These are phyloP conservation scores for Trichoderma asperelloides DNA, from an alignment of 495 filamentous ascomycete genomes.

Conservation along the genomic window DNA sequence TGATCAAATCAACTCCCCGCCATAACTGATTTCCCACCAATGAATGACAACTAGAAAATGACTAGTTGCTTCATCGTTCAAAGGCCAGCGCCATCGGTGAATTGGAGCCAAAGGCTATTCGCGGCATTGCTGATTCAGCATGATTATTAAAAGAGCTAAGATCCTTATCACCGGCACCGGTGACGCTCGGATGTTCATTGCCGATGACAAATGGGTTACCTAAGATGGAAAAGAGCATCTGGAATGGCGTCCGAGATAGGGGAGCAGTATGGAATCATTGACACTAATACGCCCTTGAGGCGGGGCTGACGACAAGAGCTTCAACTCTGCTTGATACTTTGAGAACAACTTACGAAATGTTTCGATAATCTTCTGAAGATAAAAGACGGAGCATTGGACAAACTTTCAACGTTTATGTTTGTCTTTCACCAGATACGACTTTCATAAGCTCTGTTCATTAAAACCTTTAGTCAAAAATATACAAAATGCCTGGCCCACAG, in stretches of 20 bases:
- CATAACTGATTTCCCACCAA: background rate
- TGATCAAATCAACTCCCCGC: background rate
- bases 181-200: background rate
- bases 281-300: background rate
- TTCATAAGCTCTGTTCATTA: background rate
- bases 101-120: background rate
- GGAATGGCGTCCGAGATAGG: background rate
- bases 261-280: background rate
- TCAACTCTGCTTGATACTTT: background rate
- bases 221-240: background rate
- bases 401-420: background rate
- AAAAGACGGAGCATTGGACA: background rate
- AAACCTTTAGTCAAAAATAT: background rate
- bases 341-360: background rate
- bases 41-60: background rate
- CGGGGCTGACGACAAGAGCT: background rate
- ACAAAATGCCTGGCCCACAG: background rate
- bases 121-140: conserved; percentile 3
- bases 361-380: background rate
- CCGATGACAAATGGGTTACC: background rate
- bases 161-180: background rate
- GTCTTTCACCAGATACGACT: background rate
- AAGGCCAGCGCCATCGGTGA: background rate
- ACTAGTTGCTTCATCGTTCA: too few relatives aligned
- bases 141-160: background rate